phyloP scores from a whole-genome alignment of 805 yeast genomes.

The Sungouiozyma intestinalis region DNA sequence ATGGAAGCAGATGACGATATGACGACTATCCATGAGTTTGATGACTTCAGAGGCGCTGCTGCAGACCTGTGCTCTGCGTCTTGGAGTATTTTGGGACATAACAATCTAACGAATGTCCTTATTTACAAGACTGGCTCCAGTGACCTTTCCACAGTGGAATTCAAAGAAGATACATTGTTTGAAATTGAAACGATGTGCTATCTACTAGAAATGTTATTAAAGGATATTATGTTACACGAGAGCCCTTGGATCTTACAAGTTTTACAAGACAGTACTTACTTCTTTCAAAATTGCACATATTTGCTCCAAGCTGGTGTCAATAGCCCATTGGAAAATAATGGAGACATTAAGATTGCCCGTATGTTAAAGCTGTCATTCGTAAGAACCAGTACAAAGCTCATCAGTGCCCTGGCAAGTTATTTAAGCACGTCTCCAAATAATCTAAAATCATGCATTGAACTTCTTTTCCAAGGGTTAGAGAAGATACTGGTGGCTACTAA shows the following conservation, averaged over 20 bases:
- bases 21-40: conserved; percentile 39
- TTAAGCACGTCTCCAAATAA: conserved; percentile 15
- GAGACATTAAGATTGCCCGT: conserved; percentile 7
- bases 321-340: conserved; percentile 6
- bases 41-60: conserved; percentile 59
- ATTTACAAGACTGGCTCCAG: conserved; percentile 18
- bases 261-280: conserved; percentile 14
- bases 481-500: conserved; percentile 8
- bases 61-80: conserved; percentile 67
- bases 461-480: conserved; percentile 23
- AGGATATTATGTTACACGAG: conserved; percentile 20
- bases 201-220: conserved; percentile 17
- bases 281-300: conserved; percentile 15
- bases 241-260: conserved; percentile 24
- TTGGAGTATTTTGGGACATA: conserved; percentile 52
- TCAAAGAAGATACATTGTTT: conserved; percentile 7
- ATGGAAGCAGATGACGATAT: conserved; percentile 23
- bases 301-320: conserved; percentile 22
- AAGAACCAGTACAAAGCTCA: conserved; percentile 20
- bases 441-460: conserved; percentile 17
- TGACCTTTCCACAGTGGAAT: conserved; percentile 4
- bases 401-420: conserved; percentile 24
- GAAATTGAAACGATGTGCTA: conserved; percentile 27
- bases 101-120: conserved; percentile 23
- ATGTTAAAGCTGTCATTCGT: conserved; percentile 20